A percentile compares a stretch with the other conserved stretches of the same genome.
Evolutionary conservation across 2,329 filamentous ascomycete genomes (phyloP).

Genomic region (Fusarium staphyleae): DNA sequence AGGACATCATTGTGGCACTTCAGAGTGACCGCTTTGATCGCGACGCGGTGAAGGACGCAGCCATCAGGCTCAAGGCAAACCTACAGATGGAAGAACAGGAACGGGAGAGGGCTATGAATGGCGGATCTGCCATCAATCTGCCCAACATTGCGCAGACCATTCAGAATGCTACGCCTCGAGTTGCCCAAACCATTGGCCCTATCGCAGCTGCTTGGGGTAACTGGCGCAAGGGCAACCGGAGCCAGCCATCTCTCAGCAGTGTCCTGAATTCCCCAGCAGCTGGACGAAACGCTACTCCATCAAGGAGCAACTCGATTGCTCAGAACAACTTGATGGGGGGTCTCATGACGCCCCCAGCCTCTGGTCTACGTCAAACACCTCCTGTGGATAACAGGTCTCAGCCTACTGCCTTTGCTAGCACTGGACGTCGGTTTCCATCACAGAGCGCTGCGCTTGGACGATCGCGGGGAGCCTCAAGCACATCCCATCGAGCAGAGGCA

Average conservation of each 20-base stretch:
- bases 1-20: constrained; percentile 86
- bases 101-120: constrained; percentile 82
- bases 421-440: constrained; percentile 64
- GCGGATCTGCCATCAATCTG: constrained; percentile 70
- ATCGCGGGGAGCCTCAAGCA: constrained; percentile 42
- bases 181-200: constrained; percentile 80
- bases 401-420: constrained; percentile 67
- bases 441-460: constrained; percentile 46
- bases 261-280: constrained; percentile 53
- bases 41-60: constrained; percentile 83
- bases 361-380: constrained; percentile 70
- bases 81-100: constrained; percentile 98
- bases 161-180: constrained; percentile 79
- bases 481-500: constrained; percentile 38
- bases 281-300: constrained; percentile 62
- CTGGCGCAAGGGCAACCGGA: constrained; percentile 78
- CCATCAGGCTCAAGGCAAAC: constrained; percentile 91
- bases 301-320: constrained; percentile 61
- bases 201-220: constrained; percentile 93
- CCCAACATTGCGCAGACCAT: constrained; percentile 81
- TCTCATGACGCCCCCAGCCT: constrained; percentile 87
- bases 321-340: constrained; percentile 73
- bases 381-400: constrained; percentile 53
- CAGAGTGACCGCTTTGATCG: constrained; percentile 78
- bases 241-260: constrained; percentile 57